Conservation (phyloP, 805 yeast species). For the Schwanniomyces sp. region DNA sequence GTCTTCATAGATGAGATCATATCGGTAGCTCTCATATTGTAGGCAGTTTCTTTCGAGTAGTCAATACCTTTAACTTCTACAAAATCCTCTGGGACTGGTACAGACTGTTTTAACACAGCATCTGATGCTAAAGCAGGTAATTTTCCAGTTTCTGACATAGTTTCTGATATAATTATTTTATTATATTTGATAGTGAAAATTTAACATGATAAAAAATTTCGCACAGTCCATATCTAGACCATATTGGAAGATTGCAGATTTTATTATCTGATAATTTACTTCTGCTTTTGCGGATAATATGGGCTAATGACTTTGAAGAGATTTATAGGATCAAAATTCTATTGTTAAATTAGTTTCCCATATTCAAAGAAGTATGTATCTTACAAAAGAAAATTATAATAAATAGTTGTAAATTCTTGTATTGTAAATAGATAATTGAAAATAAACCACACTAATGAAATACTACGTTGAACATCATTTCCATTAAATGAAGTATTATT, state of each 20-base stretch:
- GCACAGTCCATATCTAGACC: too few relatives aligned
- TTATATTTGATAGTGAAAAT: too few relatives aligned
- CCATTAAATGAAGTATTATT: neutral
- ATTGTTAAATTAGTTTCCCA: too few relatives aligned
- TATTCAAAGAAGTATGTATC: neutral
- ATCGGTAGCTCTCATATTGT: constrained; percentile 76
- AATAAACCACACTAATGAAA: neutral
- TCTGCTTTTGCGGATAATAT: too few relatives aligned
- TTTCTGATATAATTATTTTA: neutral
- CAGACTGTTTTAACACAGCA: constrained; percentile 87
- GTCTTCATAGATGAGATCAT: constrained; percentile 79
- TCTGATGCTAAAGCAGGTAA: constrained; percentile 78
- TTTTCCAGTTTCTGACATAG: constrained; percentile 11
- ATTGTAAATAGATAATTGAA: neutral
- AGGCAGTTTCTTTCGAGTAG: constrained; percentile 74
- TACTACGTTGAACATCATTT: neutral
- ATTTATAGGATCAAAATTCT: too few relatives aligned
- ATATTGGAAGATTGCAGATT: too few relatives aligned
- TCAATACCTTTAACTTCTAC: constrained; percentile 85
- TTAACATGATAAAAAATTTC: too few relatives aligned
- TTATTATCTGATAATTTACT: too few relatives aligned
- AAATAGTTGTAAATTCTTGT: neutral
- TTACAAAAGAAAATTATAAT: neutral
- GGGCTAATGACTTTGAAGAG: too few relatives aligned
- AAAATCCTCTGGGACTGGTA: constrained; percentile 79